Evolutionary conservation across 78 protist genomes (phyloP).

Genomic region (Dictyostelium citrinum): DNA sequence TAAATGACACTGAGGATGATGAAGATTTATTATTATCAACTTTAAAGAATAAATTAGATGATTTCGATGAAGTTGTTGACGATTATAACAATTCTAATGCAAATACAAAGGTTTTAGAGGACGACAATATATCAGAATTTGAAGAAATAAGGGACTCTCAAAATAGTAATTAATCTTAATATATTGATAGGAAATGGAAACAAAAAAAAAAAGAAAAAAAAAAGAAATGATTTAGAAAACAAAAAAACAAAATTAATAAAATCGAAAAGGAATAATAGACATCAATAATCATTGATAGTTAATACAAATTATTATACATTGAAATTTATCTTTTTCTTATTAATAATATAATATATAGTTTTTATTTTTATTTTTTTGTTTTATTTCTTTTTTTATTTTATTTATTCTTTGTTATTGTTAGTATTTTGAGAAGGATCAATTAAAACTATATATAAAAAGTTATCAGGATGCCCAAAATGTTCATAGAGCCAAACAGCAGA

Average conservation of each 20-base stretch:
- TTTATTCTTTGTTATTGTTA: background rate
- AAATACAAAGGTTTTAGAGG: background rate
- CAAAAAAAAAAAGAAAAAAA: background rate
- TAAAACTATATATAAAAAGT: slow-evolving; percentile 56
- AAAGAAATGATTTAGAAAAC: background rate
- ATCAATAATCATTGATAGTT: background rate
- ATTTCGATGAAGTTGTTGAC: background rate
- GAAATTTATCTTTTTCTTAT: background rate
- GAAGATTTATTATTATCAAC: background rate
- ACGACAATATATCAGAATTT: background rate
- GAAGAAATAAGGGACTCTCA: background rate
- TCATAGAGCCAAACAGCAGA: slow-evolving; percentile 50
- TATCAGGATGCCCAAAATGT: slow-evolving; percentile 61
- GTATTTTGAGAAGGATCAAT: background rate
- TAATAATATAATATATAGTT: background rate
- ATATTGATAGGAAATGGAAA: background rate
- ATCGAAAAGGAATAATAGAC: background rate
- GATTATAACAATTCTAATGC: background rate
- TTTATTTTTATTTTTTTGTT: background rate
- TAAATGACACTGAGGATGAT: slow-evolving; percentile 6
- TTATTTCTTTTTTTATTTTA: background rate
- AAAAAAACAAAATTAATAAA: background rate
- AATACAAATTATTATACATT: background rate
- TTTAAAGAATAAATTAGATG: background rate
- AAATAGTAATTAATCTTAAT: background rate